Evolutionary conservation across 2,329 filamentous ascomycete species (phyloP), one percentile per base, ranked within the genome.

Genomic region (Nemania sp.): DNA sequence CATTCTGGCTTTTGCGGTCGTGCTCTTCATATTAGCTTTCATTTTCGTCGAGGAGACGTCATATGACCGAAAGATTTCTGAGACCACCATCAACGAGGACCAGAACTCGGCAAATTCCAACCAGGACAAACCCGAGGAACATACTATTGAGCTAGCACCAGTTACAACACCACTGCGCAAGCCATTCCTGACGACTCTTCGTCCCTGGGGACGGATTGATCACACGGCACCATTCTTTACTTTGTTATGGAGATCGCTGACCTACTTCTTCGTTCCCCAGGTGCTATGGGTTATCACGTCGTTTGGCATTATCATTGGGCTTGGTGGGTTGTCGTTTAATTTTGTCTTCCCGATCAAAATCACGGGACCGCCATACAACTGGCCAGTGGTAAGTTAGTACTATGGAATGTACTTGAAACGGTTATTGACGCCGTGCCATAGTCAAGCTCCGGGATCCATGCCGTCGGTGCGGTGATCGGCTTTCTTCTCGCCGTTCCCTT

Each of bases 1-100:
- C 55, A 79, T 82, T 62, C 78, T 84, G 49, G 84, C 83, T 2
- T 86, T 87, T 54, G 78, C 80, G 1, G 73, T 72, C 75, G 49
- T 73, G 76, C 60, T 72, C 11, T 69, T 73, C 37, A 73, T 84
- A 45, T 65, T 81, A 7, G 77, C 81, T 0, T 83, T 84, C 69
- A 68, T 84, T 42, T 79, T 83, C 63, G 81, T 82, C 10, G 81
- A 83, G 65, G 82, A 84, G 67, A 79, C 80, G 1, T 74, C 75
- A 2, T 84, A 83, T 67, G 68, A 77, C 20, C 67, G 77, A 25
- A 58, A 65, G 3, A 63, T 69, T 1, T 68, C 65, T 7, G 18
- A 45, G 12, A 34, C 32, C 6, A 40, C 50, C 2, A 9, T 39
- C n/a, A 47, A 34, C 2, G 57, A 54, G 12, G 57, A 51, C 9